Percentiles rank a stretch among this genome's conserved stretches.
Evolutionary conservation across 371 early-diverging fungal genomes (phyloP).

Genomic region (Paraphysoderma sedebokerense): DNA sequence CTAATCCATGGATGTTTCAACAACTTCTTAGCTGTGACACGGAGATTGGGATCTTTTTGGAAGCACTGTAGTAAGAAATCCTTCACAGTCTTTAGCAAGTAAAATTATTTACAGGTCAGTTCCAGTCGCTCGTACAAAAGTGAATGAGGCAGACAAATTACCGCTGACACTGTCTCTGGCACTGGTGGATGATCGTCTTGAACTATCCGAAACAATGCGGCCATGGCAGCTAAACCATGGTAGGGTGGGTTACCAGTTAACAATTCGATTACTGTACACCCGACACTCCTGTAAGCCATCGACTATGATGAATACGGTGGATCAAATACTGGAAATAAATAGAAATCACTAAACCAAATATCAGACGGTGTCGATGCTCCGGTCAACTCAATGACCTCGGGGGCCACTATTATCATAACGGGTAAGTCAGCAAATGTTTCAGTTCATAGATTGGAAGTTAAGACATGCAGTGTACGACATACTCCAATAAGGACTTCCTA

Average conservation of each 20-base stretch:
- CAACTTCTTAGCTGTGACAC: constrained; percentile 51
- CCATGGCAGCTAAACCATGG: constrained; percentile 56
- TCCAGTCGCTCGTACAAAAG: too few relatives aligned
- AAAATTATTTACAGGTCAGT: too few relatives aligned
- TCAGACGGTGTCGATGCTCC: constrained; percentile 63
- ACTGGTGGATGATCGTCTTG: constrained; percentile 75
- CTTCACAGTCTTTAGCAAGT: too few relatives aligned
- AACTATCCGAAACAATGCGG: constrained; percentile 77
- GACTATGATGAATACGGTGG: too few relatives aligned
- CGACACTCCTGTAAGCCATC: too few relatives aligned
- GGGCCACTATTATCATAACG: constrained; percentile 56
- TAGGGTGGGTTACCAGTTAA: constrained; percentile 78
- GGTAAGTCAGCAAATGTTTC: neutral
- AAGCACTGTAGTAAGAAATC: constrained; percentile 65
- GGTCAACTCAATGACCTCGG: constrained; percentile 71
- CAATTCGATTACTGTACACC: constrained; percentile 73
- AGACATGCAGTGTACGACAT: constrained; percentile 8
- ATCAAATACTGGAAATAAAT: too few relatives aligned
- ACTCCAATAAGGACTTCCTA: constrained; percentile 92
- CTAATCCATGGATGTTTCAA: constrained; percentile 56
- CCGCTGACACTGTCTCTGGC: constrained; percentile 59
- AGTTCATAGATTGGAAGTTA: neutral
- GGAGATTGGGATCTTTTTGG: constrained; percentile 46
- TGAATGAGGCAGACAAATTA: too few relatives aligned
- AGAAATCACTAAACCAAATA: constrained; percentile 34